These are phyloP conservation scores for Sphenostylis stenocarpa DNA, from an alignment of 306 rosid species.

Conservation along the genomic window DNA sequence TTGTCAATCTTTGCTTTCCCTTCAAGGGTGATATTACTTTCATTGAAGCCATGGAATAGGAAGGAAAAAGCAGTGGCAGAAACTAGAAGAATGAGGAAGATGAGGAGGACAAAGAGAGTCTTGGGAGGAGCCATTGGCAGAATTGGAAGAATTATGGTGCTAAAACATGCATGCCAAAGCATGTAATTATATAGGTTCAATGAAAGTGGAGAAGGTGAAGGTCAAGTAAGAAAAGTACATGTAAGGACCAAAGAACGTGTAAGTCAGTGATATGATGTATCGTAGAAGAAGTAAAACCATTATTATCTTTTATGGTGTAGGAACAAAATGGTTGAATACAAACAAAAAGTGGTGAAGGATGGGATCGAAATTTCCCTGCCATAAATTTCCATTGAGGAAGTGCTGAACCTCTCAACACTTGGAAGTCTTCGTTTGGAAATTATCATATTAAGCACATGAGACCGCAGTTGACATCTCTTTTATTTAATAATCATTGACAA, in stretches of 20 bases:
- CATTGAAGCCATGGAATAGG: slow-evolving; percentile 4
- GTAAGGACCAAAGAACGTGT: background rate
- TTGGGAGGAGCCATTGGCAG: background rate
- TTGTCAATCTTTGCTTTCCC: background rate
- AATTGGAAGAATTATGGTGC: background rate
- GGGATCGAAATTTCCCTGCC: background rate
- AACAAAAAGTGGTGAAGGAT: background rate
- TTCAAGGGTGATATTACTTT: background rate
- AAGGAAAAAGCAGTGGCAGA: background rate
- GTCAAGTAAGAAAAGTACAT: background rate
- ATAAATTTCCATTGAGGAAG: background rate
- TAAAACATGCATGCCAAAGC: background rate
- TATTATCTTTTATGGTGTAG: background rate
- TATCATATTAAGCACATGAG: background rate
- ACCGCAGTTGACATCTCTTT: background rate
- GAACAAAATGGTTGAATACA: background rate
- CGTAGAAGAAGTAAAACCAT: background rate
- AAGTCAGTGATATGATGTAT: background rate
- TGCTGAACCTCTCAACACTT: background rate
- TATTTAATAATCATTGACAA: background rate
- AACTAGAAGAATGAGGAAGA: background rate
- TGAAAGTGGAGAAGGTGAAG: background rate
- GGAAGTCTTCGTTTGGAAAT: background rate
- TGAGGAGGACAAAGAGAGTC: background rate
- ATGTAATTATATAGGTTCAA: background rate